Conservation (phyloP, 805 yeast species). For the Pichia phayaonensis region DNA sequence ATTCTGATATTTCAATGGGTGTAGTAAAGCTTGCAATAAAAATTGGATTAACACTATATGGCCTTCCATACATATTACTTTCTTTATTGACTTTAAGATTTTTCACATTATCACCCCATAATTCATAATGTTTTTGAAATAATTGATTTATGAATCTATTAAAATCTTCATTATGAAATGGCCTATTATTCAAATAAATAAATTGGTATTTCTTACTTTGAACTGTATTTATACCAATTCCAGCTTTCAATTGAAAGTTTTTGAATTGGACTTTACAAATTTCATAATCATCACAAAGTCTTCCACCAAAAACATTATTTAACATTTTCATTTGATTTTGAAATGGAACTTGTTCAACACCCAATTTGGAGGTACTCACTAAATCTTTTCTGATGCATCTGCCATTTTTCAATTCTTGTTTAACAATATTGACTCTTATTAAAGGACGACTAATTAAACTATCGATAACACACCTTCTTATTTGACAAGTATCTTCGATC, state of each 20-base stretch:
- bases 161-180: conserved; percentile 19
- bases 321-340: conserved; percentile 14
- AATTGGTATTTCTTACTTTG: conserved; percentile 36
- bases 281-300: conserved; percentile 20
- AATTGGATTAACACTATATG: conserved; percentile 32
- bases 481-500: conserved; percentile 19
- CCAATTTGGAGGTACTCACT: background rate
- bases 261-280: conserved; percentile 22
- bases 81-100: conserved; percentile 8
- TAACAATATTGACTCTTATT: conserved; percentile 15
- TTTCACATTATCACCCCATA: conserved; percentile 8
- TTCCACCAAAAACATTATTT: conserved; percentile 27
- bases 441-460: conserved; percentile 23
- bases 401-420: background rate
- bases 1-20: conserved; percentile 25
- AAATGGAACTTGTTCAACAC: background rate
- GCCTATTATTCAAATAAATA: conserved; percentile 37
- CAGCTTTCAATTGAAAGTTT: conserved; percentile 27
- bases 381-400: background rate
- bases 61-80: conserved; percentile 22
- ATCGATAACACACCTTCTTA: conserved; percentile 28
- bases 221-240: conserved; percentile 32
- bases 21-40: conserved; percentile 28
- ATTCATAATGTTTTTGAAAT: conserved; percentile 18
- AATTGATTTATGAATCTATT: conserved; percentile 18